phyloP scores from a whole-genome alignment of 2,329 filamentous ascomycete species.

The Botrytis byssoidea region DNA sequence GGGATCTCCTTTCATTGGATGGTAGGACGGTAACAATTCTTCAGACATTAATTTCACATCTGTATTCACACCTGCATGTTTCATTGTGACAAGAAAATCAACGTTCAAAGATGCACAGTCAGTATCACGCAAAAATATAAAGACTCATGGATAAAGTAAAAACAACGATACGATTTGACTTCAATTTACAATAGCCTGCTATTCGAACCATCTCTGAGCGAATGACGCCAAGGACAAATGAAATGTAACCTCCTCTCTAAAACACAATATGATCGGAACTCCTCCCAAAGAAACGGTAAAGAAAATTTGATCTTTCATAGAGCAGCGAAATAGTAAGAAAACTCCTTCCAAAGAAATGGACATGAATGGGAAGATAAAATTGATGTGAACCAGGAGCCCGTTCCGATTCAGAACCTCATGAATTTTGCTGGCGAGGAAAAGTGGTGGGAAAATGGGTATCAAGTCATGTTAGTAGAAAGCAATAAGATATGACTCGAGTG shows the following conservation, averaged over 20 bases:
- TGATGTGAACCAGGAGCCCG: not conserved
- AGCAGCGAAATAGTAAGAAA: not conserved
- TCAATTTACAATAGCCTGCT: not conserved
- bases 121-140: not conserved
- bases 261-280: not conserved
- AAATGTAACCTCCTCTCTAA: not conserved
- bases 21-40: not conserved
- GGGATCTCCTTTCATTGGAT: not conserved
- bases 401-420: not conserved
- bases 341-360: not conserved
- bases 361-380: not conserved
- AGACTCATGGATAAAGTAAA: not conserved
- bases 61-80: no score
- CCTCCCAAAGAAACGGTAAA: not conserved
- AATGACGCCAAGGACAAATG: not conserved
- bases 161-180: not conserved
- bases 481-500: not conserved
- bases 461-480: not conserved
- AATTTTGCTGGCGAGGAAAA: not conserved
- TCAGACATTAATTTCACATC: not conserved
- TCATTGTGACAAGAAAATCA: not conserved
- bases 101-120: not conserved
- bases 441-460: rapidly evolving
- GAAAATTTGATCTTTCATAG: not conserved
- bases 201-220: no score